These are phyloP conservation scores for Penicillium nucicola DNA, from an alignment of 495 filamentous ascomycete species.

Conservation along the genomic window DNA sequence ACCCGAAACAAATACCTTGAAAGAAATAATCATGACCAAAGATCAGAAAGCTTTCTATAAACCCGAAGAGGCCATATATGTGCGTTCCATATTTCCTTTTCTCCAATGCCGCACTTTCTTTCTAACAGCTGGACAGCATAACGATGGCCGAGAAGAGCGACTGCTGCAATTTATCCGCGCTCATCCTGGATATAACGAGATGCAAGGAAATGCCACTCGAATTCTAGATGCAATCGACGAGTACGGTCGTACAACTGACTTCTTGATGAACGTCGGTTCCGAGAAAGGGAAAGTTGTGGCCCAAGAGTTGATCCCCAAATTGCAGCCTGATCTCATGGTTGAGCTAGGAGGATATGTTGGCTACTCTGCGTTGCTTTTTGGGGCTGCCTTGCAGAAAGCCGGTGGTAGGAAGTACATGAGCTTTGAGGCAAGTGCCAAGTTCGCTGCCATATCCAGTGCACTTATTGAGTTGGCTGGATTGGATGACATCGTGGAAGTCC, in stretches of 20 bases:
- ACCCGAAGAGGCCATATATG: neutral
- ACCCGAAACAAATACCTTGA: no score
- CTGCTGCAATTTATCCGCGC: no score
- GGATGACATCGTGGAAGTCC: slow-evolving; percentile 45
- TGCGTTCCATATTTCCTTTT: neutral
- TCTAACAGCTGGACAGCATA: neutral
- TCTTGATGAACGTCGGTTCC: slow-evolving; percentile 68
- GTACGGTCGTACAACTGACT: slow-evolving; percentile 52
- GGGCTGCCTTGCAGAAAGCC: slow-evolving; percentile 46
- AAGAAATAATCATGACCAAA: neutral
- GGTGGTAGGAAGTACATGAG: slow-evolving; percentile 55
- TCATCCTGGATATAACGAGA: slow-evolving; percentile 41
- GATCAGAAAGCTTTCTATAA: neutral
- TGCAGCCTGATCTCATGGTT: slow-evolving; percentile 50
- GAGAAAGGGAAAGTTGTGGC: slow-evolving; percentile 62
- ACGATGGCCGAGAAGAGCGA: slow-evolving; percentile 67
- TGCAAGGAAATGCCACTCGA: slow-evolving; percentile 52
- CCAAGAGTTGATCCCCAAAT: slow-evolving; percentile 44
- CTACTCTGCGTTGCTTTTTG: slow-evolving; percentile 68
- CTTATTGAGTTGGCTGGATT: slow-evolving; percentile 64
- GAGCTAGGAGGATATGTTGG: slow-evolving; percentile 77
- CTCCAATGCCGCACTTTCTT: neutral
- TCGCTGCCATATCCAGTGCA: slow-evolving; percentile 55
- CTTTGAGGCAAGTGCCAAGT: slow-evolving; percentile 60
- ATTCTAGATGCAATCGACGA: slow-evolving; percentile 64